Base-by-base conservation (phyloP, 805 yeast species). In the Barnettozyma botsteinii region DNA sequence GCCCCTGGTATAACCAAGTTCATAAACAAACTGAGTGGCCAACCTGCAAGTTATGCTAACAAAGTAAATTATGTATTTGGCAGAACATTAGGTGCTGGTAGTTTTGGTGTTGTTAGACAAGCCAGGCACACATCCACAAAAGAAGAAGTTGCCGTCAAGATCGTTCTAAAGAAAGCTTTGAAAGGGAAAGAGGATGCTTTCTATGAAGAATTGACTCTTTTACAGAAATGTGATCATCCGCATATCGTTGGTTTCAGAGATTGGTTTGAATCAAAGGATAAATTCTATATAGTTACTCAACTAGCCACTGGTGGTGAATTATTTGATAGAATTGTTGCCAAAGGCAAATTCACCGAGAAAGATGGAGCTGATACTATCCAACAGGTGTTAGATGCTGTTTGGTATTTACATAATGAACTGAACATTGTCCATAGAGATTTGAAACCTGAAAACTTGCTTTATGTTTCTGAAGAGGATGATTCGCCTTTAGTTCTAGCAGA, bases 241-340 rank as follows among this genome's bases (percentile, higher is more conserved):
- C 84, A 91, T 61, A 88, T 91, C 51, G 95, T 91, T n/a, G 77
- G 80, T 28, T 81, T 91, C 57, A 71, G 81, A 38, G 96, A 88
- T 59, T 91, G 95, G 91, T 91, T 91, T 59, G 97, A 91, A 65
- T 77, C 87, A 22, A 83, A 77, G 60, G 96, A 88, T 53, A 91
- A 91, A 65, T 88, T 85, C 62, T 91, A 86, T 57, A 82, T 91
- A 43, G 96, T 87, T 15, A 91, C 97, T 2, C 96, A 91, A 60
- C 68, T 91, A 55, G 97, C 97, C 19, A 82, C 88, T 2, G 98
- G 98, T 23, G 98, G 98, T 37, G 98, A 91, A 61, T 66, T 91
- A 42, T 91, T 91, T 57, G 96, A 89, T 47, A 67, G 97, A 39
- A 87, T 91, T 47, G 73, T 88, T 30, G 67, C 77, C 35, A 69